Evolutionary conservation across 2,329 filamentous ascomycete genomes (phyloP), one percentile per base, ranked within the genome.

Genomic region (Claviceps sp.): DNA sequence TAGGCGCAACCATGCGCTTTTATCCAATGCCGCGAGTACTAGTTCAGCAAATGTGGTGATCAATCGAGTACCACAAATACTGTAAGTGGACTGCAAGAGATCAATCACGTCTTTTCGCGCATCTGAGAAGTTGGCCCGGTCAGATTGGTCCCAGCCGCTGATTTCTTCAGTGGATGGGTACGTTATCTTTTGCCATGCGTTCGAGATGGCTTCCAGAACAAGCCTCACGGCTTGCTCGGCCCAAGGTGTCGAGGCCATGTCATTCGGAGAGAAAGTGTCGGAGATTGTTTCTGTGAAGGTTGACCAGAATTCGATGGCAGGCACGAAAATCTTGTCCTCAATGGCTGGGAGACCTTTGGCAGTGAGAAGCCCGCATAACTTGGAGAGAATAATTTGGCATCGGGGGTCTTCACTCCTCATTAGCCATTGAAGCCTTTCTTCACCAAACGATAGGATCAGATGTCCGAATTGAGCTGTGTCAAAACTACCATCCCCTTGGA

Each of bases 91-190:
- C 57, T 88, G 80, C 29, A 93, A 71, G 49, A 93, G 75, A 62
- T 94, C 87, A 49, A 79, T 76, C n/a, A 90, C 82, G 60, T 94
- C 88, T 58, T 85, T 82, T 34, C 88, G 77, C 47, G 87, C 87
- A 52, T 86, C 82, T 49, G 76, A 73, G 64, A 90, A 90, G 0
- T 76, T 80, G 49, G 77, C 75, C 40, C 79, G 78, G 37, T 86
- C 82, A 23, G 79, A 78, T 4, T 80, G 80, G 55, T 86, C 84
- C 87, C 87, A 91, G 0, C 73, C 70, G 34, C 73, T 71, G 46
- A 82, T 78, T 7, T 75, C 69, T 9, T 77, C 71, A 1, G 70
- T 59, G 0, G 79, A 69, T 4, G 86, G 85, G 55, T 85, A 86
- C 44, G 79, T 78, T 47, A 86, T 80, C 63, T 87, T 89, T 37